Conservation (phyloP, 352 stramenopile genomes). For the Pythium plurisporium region DNA sequence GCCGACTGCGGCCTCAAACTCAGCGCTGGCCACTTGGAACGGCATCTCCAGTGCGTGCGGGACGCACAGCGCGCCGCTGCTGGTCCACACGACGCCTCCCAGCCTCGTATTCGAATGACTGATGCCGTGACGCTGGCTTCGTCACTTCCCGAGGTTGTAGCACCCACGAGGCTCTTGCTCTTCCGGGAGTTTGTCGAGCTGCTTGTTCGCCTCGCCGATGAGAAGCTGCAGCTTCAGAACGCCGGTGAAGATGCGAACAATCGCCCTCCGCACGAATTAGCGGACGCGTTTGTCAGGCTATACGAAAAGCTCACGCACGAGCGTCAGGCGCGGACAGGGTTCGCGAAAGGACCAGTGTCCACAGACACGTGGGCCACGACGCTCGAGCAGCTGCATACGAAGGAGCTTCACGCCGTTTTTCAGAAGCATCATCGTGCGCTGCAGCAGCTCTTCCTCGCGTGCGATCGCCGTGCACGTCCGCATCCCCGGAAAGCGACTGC, state of each 20-base stretch:
- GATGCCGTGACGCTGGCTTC: constrained; percentile 8
- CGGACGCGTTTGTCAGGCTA: constrained; percentile 39
- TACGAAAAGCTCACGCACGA: constrained; percentile 38
- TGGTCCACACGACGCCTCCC: neutral
- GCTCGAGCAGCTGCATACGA: constrained; percentile 32
- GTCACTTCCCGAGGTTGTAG: constrained; percentile 13
- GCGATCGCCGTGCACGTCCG: neutral
- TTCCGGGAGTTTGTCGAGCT: constrained; percentile 67
- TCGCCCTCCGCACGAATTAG: no score
- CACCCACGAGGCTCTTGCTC: constrained; percentile 30
- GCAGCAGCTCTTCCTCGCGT: constrained; percentile 30
- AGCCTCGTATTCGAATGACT: neutral
- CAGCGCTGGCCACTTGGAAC: constrained; percentile 34
- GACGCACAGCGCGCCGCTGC: constrained; percentile 28
- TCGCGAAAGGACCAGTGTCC: neutral
- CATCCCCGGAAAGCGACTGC: neutral
- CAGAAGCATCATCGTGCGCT: constrained; percentile 36
- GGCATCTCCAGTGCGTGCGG: constrained; percentile 32
- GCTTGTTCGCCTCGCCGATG: constrained; percentile 47
- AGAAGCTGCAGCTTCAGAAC: constrained; percentile 22
- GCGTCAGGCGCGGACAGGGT: constrained; percentile 18
- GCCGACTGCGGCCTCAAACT: constrained; percentile 40
- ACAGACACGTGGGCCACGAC: constrained; percentile 21
- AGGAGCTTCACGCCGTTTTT: constrained; percentile 37
- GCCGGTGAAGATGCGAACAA: no score